Percentiles rank a stretch among this genome's conserved stretches.
Conservation (phyloP, 441 rosid genomes). For the Biscutella laevigata region DNA sequence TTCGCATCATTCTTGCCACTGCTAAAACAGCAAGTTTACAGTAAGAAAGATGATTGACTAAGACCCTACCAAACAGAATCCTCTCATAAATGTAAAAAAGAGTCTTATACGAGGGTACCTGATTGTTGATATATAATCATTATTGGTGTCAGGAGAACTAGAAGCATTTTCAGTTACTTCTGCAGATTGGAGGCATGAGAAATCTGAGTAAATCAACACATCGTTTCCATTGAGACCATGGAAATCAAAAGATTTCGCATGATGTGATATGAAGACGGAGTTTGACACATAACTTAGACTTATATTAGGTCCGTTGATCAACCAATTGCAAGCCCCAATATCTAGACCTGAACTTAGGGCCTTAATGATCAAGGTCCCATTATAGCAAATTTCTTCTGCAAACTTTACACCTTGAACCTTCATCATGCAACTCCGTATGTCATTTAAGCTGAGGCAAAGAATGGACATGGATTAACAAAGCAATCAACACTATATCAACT, state of each 20-base stretch:
- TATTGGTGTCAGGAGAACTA: constrained; percentile 13
- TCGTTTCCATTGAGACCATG: constrained; percentile 43
- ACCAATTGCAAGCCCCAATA: constrained; percentile 83
- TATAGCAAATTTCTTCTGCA: constrained; percentile 73
- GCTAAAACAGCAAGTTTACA: constrained; percentile 19
- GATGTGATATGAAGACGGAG: constrained; percentile 48
- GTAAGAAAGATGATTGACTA: background rate
- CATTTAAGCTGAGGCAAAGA: constrained; percentile 41
- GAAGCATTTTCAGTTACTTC: constrained; percentile 29
- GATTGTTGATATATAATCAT: constrained; percentile 23
- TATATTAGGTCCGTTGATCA: constrained; percentile 44
- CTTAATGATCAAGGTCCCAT: constrained; percentile 51
- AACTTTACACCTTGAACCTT: constrained; percentile 54
- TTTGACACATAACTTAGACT: constrained; percentile 44
- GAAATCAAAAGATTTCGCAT: constrained; percentile 55
- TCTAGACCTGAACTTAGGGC: constrained; percentile 79
- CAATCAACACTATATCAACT: background rate
- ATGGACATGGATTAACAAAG: background rate
- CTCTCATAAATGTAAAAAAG: background rate
- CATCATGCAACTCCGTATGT: constrained; percentile 52
- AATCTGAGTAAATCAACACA: constrained; percentile 54
- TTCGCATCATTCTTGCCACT: constrained; percentile 28
- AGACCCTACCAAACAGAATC: background rate
- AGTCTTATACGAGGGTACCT: constrained; percentile 30
- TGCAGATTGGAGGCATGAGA: constrained; percentile 30